Evolutionary conservation across 106 monocot species (phyloP).

Genomic region (Triglochin maritima): DNA sequence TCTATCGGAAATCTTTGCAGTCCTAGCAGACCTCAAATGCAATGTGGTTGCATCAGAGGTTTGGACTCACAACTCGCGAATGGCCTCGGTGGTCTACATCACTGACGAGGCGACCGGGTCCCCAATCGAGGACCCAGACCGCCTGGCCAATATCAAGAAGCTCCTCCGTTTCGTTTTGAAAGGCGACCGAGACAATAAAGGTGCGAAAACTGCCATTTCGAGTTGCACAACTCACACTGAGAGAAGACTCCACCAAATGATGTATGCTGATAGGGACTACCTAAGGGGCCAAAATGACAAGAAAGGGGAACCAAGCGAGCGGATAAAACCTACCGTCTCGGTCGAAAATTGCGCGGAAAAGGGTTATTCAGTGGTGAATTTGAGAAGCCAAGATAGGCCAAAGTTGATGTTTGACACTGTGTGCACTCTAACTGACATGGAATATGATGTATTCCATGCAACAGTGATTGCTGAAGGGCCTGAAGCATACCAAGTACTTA

Average conservation of each 20-base stretch:
- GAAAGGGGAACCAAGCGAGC: background rate
- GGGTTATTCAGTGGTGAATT: conserved; percentile 20
- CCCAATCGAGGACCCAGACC: conserved; percentile 14
- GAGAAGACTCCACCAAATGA: conserved; percentile 25
- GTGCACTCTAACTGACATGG: conserved; percentile 22
- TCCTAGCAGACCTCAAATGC: conserved; percentile 18
- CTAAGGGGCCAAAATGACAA: background rate
- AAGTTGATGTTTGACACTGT: conserved; percentile 28
- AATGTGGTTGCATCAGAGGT: conserved; percentile 20
- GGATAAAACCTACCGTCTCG: background rate
- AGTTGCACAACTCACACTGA: conserved; percentile 2
- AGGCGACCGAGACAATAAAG: conserved; percentile 5
- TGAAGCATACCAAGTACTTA: conserved; percentile 43
- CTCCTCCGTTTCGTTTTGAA: conserved; percentile 3
- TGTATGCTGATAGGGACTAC: conserved; percentile 32
- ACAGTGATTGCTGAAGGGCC: conserved; percentile 29
- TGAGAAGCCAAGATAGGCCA: conserved; percentile 17
- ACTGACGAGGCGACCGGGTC: conserved; percentile 4
- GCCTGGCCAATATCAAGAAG: conserved; percentile 8
- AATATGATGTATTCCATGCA: conserved; percentile 22
- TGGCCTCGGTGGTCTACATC: conserved; percentile 7
- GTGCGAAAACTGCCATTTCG: conserved; percentile 10
- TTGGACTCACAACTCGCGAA: conserved; percentile 26
- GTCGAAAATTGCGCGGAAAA: conserved; percentile 18
- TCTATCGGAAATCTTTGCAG: conserved; percentile 22